These are phyloP conservation scores for Aureobasidium sp. DNA, from an alignment of 2,329 filamentous ascomycete species.

Conservation along the genomic window DNA sequence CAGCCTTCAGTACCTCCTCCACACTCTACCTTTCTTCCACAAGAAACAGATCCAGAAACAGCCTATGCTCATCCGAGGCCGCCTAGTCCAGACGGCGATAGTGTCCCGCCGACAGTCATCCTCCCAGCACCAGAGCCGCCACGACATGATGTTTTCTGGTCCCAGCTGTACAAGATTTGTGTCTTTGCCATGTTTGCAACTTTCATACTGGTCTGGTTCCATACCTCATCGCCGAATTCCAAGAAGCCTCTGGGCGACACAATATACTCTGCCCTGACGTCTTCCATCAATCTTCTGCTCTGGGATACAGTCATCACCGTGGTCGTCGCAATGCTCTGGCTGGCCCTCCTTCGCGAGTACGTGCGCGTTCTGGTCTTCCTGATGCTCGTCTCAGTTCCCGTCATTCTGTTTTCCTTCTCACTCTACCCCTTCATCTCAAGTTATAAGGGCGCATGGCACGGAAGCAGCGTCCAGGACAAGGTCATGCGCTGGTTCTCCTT, in stretches of 20 bases:
- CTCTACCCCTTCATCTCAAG: conserved; percentile 87
- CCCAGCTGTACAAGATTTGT: conserved; percentile 78
- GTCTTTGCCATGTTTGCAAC: conserved; percentile 79
- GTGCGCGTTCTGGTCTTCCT: conserved; percentile 74
- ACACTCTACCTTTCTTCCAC: conserved; percentile 37
- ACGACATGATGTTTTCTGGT: conserved; percentile 84
- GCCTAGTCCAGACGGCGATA: conserved; percentile 45
- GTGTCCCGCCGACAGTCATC: conserved; percentile 51
- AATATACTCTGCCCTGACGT: conserved; percentile 81
- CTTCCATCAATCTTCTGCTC: conserved; percentile 81
- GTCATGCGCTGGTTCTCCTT: conserved; percentile 83
- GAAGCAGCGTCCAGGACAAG: conserved; percentile 74
- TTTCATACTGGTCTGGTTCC: conserved; percentile 81
- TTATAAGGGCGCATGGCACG: conserved; percentile 68
- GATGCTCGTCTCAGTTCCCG: conserved; percentile 75
- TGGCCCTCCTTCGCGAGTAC: conserved; percentile 80
- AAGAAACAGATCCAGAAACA: conserved; percentile 47
- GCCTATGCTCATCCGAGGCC: conserved; percentile 39
- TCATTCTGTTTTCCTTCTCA: conserved; percentile 81
- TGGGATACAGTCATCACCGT: conserved; percentile 88
- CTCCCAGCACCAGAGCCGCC: conserved; percentile 61
- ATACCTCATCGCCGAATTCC: conserved; percentile 64
- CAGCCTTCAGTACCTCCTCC: conserved; percentile 29
- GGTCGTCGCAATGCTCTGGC: conserved; percentile 81
- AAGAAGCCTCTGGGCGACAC: conserved; percentile 80